Evolutionary conservation across 352 stramenopile genomes (phyloP), one percentile per base, ranked within the genome.

Genomic region (Globisporangium irregulare): DNA sequence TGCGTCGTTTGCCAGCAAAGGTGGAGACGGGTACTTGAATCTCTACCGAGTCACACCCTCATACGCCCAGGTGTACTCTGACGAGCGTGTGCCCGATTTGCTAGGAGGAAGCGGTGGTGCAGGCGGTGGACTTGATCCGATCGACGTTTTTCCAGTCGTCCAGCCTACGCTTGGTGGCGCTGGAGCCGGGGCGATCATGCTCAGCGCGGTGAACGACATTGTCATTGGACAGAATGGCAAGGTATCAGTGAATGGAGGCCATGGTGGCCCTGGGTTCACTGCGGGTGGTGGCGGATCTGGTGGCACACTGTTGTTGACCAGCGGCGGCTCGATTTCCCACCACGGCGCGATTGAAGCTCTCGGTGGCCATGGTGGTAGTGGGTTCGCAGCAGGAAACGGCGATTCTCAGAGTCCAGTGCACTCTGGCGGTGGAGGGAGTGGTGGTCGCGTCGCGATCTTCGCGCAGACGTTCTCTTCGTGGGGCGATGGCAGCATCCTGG

Each of bases 161-260:
- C 78, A 93, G 12, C 78, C 83, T 2, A 93, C 83, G 0, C 71
- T 93, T n/a, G 97, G 95, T 18, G 97, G 97, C 18, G 89, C 83
- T 66, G 97, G 96, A 22, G 95, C 94, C 22, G 97, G 87, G n/a
- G 76, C 72, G 2, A 80, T 92, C n/a, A 70, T 89, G 41, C 73
- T 99, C 7, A 82, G 91, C 4, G 95, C 96, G 1, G 68, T 97
- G 6, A 99, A 99, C 72, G 97, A 99, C 68, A 89, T 99, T 20
- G 72, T 95, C 4, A 78, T 99, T 7, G 94, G 93, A 0, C 70
- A 72, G 0, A 90, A 89, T 66, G 87, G 78, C 14, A 75, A 75
- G 20, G 77, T 99, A 46, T 79, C 72, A 22, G 92, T 92, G 0
- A 91, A 98, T 41, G 89, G 89, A 7, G 85, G 73, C 0, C 62